phyloP scores from a whole-genome alignment of 2,329 filamentous ascomycete genomes.

The Talaromyces sp. region DNA sequence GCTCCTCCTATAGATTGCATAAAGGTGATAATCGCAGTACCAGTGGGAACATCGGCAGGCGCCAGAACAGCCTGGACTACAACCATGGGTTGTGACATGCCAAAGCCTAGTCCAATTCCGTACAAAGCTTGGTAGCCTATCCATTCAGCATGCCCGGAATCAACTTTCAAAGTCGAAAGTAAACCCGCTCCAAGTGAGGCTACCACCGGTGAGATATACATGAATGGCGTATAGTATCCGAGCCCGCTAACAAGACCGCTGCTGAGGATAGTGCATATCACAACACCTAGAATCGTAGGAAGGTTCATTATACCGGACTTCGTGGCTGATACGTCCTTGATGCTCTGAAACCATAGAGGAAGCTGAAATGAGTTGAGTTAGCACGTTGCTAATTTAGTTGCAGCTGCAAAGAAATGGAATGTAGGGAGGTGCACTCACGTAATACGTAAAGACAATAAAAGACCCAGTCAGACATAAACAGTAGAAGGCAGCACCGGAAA shows the following conservation, averaged over 20 bases:
- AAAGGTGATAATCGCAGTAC: conserved; percentile 35
- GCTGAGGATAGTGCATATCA: conserved; percentile 26
- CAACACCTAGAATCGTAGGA: conserved; percentile 34
- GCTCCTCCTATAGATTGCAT: conserved; percentile 36
- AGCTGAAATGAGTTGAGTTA: conserved; percentile 22
- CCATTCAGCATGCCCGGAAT: conserved; percentile 32
- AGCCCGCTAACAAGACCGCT: conserved; percentile 29
- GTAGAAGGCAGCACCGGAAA: conserved; percentile 39
- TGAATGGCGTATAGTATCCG: conserved; percentile 41
- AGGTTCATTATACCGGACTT: conserved; percentile 39
- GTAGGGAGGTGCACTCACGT: conserved; percentile 21
- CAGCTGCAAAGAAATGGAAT: background rate
- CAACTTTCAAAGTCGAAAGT: conserved; percentile 32
- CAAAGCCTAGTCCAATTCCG: conserved; percentile 35
- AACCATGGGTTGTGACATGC: conserved; percentile 35
- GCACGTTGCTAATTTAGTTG: background rate
- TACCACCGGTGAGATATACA: conserved; percentile 31
- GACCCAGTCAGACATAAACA: conserved; percentile 42
- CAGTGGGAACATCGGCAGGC: conserved; percentile 31
- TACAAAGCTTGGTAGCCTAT: conserved; percentile 39
- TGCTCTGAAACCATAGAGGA: conserved; percentile 44
- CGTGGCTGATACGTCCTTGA: conserved; percentile 33
- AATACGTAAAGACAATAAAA: conserved; percentile 46
- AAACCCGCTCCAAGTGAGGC: conserved; percentile 35
- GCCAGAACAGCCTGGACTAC: conserved; percentile 33